A percentile compares a stretch with the other conserved stretches of the same genome.
Evolutionary conservation across 441 rosid species (phyloP).

Genomic region (Arabidopsis lyrata): DNA sequence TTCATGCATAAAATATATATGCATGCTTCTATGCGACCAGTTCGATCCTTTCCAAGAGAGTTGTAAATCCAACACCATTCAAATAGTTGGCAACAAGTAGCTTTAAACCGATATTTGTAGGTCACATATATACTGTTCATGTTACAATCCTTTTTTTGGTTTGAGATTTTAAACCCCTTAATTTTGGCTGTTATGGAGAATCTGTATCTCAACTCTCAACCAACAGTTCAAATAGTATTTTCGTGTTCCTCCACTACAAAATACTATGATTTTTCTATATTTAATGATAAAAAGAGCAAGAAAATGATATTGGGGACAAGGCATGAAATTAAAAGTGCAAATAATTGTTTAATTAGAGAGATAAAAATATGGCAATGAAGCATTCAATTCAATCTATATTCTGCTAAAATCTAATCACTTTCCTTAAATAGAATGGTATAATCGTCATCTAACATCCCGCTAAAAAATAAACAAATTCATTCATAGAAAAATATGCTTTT

Average conservation of each 20-base stretch:
- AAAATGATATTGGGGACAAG: background rate
- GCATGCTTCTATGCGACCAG: background rate
- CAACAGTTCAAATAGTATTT: background rate
- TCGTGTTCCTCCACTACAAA: background rate
- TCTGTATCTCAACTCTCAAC: background rate
- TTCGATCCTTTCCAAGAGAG: slow-evolving; percentile 13
- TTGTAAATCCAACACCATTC: slow-evolving; percentile 20
- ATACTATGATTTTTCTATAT: background rate
- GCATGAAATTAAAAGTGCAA: slow-evolving; percentile 5
- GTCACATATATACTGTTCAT: slow-evolving; percentile 1
- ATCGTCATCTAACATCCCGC: background rate
- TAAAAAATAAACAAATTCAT: background rate
- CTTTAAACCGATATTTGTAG: slow-evolving; percentile 8
- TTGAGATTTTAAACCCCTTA: slow-evolving; percentile 11
- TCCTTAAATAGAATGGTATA: background rate
- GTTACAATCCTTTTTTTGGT: background rate
- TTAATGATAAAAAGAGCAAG: background rate
- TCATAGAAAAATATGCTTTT: background rate
- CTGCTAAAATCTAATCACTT: background rate
- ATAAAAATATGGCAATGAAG: background rate
- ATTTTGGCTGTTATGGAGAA: slow-evolving; percentile 13
- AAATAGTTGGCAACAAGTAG: slow-evolving; percentile 14
- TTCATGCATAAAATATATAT: slow-evolving; percentile 30
- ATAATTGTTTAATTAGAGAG: background rate
- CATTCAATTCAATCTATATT: background rate